Conservation (phyloP, 2,329 filamentous ascomycete genomes). For the Immersiporthe knoxdaviesiana region DNA sequence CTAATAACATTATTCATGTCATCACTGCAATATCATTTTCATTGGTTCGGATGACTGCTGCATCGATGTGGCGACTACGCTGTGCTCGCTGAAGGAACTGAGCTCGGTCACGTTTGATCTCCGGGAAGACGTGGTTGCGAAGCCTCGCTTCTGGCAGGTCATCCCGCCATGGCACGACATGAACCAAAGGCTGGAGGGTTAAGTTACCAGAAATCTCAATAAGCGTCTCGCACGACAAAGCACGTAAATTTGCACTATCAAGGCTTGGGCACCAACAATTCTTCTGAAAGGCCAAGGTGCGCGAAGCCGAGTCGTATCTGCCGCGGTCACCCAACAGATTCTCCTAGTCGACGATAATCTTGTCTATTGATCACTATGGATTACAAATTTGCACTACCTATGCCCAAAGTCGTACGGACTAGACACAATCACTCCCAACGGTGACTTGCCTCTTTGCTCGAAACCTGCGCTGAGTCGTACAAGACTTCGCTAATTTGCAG, state of each 20-base stretch:
- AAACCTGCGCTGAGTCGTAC: not conserved
- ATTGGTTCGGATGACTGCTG: not conserved
- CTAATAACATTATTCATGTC: not conserved
- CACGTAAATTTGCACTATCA: not conserved
- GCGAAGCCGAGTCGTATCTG: not conserved
- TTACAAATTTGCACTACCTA: not conserved
- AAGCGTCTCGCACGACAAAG: not conserved
- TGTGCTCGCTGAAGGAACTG: slow-evolving; percentile 3
- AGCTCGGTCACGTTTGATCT: not conserved
- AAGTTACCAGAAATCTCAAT: not conserved
- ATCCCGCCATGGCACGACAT: slow-evolving; percentile 12
- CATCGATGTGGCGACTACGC: slow-evolving; percentile 11
- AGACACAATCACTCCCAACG: not conserved
- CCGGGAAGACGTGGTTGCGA: too few species aligned
- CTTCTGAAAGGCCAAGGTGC: not conserved
- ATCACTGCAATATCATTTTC: not conserved
- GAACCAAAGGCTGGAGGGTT: slow-evolving; percentile 17
- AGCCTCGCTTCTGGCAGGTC: not conserved
- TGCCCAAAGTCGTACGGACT: not conserved
- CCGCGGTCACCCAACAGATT: not conserved
- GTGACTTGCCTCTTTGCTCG: not conserved
- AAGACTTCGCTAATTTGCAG: not conserved
- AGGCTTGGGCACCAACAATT: too few species aligned
- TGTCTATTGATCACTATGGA: not conserved
- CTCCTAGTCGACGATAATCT: not conserved